Conservation (phyloP, 2,329 filamentous ascomycete genomes). For the Fusarium solani-melongenae region DNA sequence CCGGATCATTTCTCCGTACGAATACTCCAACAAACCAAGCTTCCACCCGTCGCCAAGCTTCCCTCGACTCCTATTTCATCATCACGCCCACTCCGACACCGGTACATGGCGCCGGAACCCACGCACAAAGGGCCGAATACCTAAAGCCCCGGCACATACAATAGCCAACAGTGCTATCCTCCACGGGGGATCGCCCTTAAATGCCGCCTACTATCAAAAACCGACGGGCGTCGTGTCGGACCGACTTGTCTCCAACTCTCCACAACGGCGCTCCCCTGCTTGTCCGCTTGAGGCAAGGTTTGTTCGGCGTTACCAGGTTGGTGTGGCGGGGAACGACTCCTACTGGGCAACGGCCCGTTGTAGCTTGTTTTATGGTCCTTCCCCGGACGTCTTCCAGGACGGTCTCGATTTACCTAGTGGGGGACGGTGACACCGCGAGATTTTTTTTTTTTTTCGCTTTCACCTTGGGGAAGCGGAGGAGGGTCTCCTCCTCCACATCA, state of each 20-base stretch:
- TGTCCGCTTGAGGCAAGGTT: not conserved
- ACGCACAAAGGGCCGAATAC: not conserved
- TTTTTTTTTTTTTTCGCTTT: not conserved
- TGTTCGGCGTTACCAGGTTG: not conserved
- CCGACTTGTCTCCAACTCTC: constrained; percentile 19
- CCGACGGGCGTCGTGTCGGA: constrained; percentile 24
- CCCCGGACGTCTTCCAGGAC: constrained; percentile 25
- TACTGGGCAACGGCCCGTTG: constrained; percentile 1
- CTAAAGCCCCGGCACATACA: not conserved
- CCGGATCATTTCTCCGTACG: not conserved
- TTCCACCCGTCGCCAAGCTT: not conserved
- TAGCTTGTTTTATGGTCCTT: constrained; percentile 38
- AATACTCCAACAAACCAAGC: not conserved
- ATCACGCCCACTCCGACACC: not conserved
- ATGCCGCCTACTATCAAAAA: not conserved
- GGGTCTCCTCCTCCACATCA: constrained; percentile 12
- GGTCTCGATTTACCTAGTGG: constrained; percentile 9
- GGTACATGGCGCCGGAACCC: not conserved
- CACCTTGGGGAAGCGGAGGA: constrained; percentile 21
- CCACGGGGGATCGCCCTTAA: constrained; percentile 22
- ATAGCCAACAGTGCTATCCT: not conserved
- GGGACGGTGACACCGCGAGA: constrained; percentile 3
- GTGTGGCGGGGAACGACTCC: not conserved
- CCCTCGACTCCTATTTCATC: not conserved
- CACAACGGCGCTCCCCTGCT: constrained; percentile 3